Evolutionary conservation across 805 yeast genomes (phyloP), one percentile per base, ranked within the genome.

Genomic region (Cyberlindnera galapagoensis): DNA sequence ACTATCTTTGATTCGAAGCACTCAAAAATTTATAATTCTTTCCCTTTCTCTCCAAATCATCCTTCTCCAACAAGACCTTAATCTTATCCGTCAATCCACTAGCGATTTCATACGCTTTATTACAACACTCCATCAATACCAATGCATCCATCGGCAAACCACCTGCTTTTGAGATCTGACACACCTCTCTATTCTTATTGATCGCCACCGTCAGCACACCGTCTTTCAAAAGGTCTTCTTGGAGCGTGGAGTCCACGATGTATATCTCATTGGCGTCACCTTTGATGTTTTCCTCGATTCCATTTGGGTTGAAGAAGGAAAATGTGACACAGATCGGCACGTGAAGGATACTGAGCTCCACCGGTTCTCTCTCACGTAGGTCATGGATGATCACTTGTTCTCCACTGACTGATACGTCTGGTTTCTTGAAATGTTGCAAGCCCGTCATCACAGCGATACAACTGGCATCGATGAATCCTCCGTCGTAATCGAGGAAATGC

Each of bases 401-500:
- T 10, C 80, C 81, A 26, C 67, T 66, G 8, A 87, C 75, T 2
- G 87, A 72, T 20, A 86, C 71, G 56, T 88, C 96, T 9, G 95
- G 94, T 46, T 83, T 79, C 35, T 72, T 73, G 57, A 76, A 92
- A 54, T 88, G 96, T 43, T 79, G 65, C 34, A 92, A 63, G 1
- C 84, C 95, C 7, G 90, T 74, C 71, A 86, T 80, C 7, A 86
- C 96, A 0, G 92, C 97, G 35, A 87, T 68, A 59, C 95, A 84
- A 25, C 90, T 80, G 6, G 86, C 82, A 56, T 92, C 98, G 24
- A 88, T 78, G 29, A 92, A 70, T 13, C 94, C 94, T 25, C 98
- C 98, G 57, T 92, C 98, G 51, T 76, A 86, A 52, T 87, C 81
- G 36, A 92, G 59, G 47, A 84, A 83, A 51, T 87, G 94, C 12